Evolutionary conservation across 2,329 filamentous ascomycete species (phyloP).

Genomic region (Alternaria panax): DNA sequence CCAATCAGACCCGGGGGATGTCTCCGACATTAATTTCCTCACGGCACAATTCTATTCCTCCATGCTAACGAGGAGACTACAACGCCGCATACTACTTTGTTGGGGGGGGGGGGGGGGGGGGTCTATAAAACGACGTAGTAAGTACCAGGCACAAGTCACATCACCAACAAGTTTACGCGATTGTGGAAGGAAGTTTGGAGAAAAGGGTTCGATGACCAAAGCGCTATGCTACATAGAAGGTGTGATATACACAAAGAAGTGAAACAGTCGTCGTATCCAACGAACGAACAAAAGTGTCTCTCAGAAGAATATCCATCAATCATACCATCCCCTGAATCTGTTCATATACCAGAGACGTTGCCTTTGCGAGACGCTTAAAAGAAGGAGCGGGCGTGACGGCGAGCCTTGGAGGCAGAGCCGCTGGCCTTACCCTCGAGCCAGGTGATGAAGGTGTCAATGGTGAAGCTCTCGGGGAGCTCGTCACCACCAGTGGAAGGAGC

Average conservation of each 20-base stretch:
- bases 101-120: no score
- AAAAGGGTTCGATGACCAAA: constrained; percentile 3
- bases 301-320: constrained; percentile 8
- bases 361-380: constrained; percentile 13
- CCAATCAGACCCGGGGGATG: not conserved
- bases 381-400: constrained; percentile 40
- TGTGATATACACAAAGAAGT: constrained; percentile 28
- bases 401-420: constrained; percentile 28
- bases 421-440: constrained; percentile 42
- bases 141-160: not conserved
- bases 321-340: not conserved
- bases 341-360: not conserved
- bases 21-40: not conserved
- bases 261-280: constrained; percentile 21
- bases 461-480: constrained; percentile 42
- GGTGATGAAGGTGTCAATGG: constrained; percentile 43
- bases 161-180: not conserved
- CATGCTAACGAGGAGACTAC: not conserved
- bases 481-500: constrained; percentile 22
- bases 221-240: constrained; percentile 24
- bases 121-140: not conserved
- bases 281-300: constrained; percentile 13
- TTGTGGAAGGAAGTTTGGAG: not conserved
- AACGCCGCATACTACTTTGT: not conserved
- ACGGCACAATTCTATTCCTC: not conserved